phyloP scores from a whole-genome alignment of 108 stramenopile species.

The Skeletonema marinoi region DNA sequence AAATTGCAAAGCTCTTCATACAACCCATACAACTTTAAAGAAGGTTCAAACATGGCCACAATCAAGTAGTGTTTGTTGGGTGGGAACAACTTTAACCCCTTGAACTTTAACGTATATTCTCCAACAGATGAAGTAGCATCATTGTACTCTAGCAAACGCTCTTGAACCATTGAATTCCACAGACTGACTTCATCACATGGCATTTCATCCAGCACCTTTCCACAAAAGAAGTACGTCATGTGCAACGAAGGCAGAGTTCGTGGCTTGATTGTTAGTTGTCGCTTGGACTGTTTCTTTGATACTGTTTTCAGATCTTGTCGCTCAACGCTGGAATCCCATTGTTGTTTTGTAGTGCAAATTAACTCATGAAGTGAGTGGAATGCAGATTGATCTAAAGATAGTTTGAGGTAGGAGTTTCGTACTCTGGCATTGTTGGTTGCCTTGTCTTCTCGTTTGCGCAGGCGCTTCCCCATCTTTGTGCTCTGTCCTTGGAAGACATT shows the following conservation, averaged over 20 bases:
- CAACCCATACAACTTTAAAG: conserved; percentile 36
- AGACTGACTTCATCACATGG: conserved; percentile 35
- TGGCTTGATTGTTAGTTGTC: conserved; percentile 31
- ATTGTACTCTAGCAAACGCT: conserved; percentile 7
- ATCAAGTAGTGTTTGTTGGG: conserved; percentile 56
- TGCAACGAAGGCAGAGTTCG: conserved; percentile 58
- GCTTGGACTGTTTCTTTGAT: conserved; percentile 10
- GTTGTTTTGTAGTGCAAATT: background rate
- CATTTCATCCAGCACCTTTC: conserved; percentile 48
- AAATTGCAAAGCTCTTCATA: conserved; percentile 50
- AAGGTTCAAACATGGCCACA: conserved; percentile 56
- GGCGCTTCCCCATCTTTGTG: conserved; percentile 8
- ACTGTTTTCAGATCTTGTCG: background rate
- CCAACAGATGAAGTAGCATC: background rate
- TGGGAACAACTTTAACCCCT: conserved; percentile 47
- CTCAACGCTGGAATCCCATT: conserved; percentile 5
- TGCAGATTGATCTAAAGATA: conserved; percentile 45
- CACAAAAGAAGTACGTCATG: conserved; percentile 71
- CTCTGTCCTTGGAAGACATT: background rate
- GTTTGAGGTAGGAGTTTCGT: conserved; percentile 60
- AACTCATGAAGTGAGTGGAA: conserved; percentile 34
- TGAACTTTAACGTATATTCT: conserved; percentile 36
- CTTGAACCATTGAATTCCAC: conserved; percentile 40
- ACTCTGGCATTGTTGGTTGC: conserved; percentile 16
- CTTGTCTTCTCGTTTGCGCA: conserved; percentile 7